phyloP scores from a whole-genome alignment of 106 monocot genomes.

The Dendrobium nobile region DNA sequence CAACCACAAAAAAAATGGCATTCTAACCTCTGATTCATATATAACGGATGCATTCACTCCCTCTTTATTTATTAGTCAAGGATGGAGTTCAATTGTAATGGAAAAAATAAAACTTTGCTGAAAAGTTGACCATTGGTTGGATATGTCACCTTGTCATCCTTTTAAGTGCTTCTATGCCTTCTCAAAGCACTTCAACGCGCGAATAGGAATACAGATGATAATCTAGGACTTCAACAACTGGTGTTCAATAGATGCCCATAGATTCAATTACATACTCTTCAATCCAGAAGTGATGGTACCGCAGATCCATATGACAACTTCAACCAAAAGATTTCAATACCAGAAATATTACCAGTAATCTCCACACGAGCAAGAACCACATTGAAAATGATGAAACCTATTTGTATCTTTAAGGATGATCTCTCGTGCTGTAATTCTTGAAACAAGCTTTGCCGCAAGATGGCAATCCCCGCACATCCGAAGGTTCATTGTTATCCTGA shows the following conservation, averaged over 20 bases:
- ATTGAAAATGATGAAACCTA: slow-evolving; percentile 65
- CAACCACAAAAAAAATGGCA: no score
- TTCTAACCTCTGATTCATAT: no score
- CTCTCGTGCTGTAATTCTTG: slow-evolving; percentile 36
- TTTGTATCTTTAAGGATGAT: slow-evolving; percentile 62
- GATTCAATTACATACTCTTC: not conserved
- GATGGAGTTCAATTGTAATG: no score
- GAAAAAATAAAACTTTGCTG: not conserved
- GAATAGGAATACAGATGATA: not conserved
- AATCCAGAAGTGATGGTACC: not conserved
- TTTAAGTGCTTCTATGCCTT: not conserved
- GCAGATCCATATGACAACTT: not conserved
- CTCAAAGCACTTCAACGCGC: not conserved
- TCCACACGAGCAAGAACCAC: slow-evolving; percentile 63
- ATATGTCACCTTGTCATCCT: not conserved
- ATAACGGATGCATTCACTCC: no score
- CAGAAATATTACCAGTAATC: slow-evolving; percentile 57
- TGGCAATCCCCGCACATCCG: slow-evolving; percentile 65
- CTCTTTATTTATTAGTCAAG: not conserved
- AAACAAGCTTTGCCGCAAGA: slow-evolving; percentile 48
- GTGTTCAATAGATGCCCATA: not conserved
- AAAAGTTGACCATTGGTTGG: not conserved
- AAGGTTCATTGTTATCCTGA: slow-evolving; percentile 62
- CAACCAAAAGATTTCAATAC: not conserved
- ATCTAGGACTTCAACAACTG: not conserved